A percentile compares a stretch with the other conserved stretches of the same genome.
phyloP scores from a whole-genome alignment of 192 early-diverging fungal species.

The Lobosporangium transversale region DNA sequence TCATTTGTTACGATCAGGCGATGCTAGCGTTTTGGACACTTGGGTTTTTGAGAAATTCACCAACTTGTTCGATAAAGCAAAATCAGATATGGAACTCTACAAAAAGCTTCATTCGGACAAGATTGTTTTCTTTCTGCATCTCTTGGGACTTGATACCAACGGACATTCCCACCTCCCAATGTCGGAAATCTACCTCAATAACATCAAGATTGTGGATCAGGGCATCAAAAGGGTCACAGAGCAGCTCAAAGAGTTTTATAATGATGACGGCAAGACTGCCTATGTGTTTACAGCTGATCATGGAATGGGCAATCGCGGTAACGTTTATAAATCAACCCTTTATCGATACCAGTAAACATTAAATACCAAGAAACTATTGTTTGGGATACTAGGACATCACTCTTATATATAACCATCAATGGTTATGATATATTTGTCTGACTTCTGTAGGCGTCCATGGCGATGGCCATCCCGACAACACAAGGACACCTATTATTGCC shows the following conservation, averaged over 20 bases:
- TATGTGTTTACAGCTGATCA: constrained; percentile 97
- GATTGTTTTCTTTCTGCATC: constrained; percentile 92
- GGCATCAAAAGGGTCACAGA: constrained; percentile 77
- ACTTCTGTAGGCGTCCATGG: constrained; percentile 79
- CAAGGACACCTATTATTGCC: constrained; percentile 90
- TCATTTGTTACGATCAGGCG: constrained; percentile 46
- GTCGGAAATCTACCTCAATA: constrained; percentile 87
- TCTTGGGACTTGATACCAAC: constrained; percentile 96
- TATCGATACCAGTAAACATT: constrained; percentile 1
- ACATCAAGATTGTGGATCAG: constrained; percentile 85
- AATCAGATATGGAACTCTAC: constrained; percentile 57
- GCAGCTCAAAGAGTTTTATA: constrained; percentile 80
- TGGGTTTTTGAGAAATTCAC: constrained; percentile 94
- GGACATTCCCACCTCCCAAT: constrained; percentile 89
- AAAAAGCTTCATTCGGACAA: constrained; percentile 74
- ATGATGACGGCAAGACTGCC: constrained; percentile 82
- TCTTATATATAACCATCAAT: no score
- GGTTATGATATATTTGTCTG: no score
- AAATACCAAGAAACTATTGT: neutral
- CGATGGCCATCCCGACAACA: constrained; percentile 96
- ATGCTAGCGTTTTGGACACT: constrained; percentile 85
- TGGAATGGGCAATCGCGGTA: constrained; percentile 93
- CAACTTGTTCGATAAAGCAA: constrained; percentile 68
- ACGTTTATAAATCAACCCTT: neutral
- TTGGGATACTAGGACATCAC: no score